These are phyloP conservation scores for Oryza meyeriana DNA, from an alignment of 176 grass and related monocot species.

Conservation along the genomic window DNA sequence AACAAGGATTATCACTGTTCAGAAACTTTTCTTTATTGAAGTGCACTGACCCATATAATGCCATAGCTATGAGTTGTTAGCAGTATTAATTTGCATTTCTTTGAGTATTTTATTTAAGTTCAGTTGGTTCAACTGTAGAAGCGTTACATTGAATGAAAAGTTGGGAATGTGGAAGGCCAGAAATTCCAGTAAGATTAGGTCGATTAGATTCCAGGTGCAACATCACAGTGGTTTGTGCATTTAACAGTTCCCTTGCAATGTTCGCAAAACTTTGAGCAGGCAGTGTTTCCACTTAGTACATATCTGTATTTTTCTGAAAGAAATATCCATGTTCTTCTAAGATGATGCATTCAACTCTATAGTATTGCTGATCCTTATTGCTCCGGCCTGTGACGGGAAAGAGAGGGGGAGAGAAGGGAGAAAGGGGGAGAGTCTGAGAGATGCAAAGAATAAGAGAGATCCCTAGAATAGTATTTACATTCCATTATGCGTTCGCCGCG, in stretches of 20 bases:
- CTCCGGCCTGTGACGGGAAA: too few relatives aligned
- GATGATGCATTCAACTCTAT: constrained; percentile 19
- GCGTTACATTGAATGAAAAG: not conserved
- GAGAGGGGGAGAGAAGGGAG: too few relatives aligned
- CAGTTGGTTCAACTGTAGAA: not conserved
- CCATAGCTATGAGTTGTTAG: not conserved
- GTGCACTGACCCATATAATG: too few relatives aligned
- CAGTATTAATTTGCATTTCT: not conserved
- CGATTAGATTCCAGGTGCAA: constrained; percentile 84
- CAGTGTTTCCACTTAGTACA: not conserved
- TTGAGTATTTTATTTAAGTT: not conserved
- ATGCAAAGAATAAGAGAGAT: too few relatives aligned
- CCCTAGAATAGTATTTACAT: too few relatives aligned
- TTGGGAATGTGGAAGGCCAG: constrained; percentile 63
- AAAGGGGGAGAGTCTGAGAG: too few relatives aligned
- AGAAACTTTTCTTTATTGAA: too few relatives aligned
- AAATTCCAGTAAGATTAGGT: constrained; percentile 73
- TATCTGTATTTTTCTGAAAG: constrained; percentile 29
- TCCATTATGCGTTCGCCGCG: too few relatives aligned
- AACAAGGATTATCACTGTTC: too few relatives aligned
- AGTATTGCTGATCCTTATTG: constrained; percentile 71
- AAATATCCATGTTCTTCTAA: constrained; percentile 28
- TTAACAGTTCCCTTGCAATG: not conserved
- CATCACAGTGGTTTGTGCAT: constrained; percentile 27
- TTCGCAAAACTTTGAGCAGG: not conserved